Conservation (phyloP, 306 rosid genomes). For the Lathyrus aphaca region DNA sequence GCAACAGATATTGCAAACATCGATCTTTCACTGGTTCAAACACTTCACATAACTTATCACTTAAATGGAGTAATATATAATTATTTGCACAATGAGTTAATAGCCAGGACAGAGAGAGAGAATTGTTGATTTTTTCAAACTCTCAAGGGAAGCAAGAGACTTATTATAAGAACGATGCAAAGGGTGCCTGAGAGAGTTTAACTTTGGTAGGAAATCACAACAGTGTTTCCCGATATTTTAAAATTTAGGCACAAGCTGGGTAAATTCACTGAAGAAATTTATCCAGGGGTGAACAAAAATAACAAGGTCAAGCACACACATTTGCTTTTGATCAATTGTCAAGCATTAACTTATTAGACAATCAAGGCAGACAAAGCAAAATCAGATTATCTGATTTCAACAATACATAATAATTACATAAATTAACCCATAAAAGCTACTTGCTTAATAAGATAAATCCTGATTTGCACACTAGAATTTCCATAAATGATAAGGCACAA, state of each 20-base stretch:
- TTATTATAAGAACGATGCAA: slow-evolving; percentile 25
- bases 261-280: background rate
- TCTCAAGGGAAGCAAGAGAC: slow-evolving; percentile 10
- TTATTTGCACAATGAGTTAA: no score
- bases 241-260: slow-evolving; percentile 10
- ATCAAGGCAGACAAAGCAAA: slow-evolving; percentile 15
- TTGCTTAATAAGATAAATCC: background rate
- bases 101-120: no score
- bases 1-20: no score
- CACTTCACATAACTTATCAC: no score
- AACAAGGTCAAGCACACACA: slow-evolving; percentile 17
- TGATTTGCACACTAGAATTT: background rate
- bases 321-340: background rate
- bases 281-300: slow-evolving; percentile 12
- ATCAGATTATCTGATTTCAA: slow-evolving; percentile 11
- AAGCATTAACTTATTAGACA: slow-evolving; percentile 16
- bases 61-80: no score
- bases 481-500: slow-evolving; percentile 31
- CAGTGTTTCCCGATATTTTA: background rate
- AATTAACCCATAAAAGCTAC: slow-evolving; percentile 11
- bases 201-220: slow-evolving; percentile 12
- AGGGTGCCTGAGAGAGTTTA: slow-evolving; percentile 15
- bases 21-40: no score
- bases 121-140: no score
- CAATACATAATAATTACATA: background rate